These are phyloP conservation scores for Eucalyptus cloeziana DNA, from an alignment of 345 rosid genomes.

Conservation along the genomic window DNA sequence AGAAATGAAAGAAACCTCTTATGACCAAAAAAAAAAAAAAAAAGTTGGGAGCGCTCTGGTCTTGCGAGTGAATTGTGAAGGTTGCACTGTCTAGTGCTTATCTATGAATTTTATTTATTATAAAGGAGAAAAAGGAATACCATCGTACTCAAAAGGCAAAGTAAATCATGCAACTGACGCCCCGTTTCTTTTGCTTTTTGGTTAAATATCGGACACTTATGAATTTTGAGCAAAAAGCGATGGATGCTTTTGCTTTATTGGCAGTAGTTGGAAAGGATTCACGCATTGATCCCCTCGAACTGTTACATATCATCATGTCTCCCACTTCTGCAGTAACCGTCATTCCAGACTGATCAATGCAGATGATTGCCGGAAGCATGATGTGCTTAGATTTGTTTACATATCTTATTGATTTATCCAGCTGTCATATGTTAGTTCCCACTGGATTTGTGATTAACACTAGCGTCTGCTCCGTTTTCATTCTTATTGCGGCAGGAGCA, in stretches of 20 bases:
- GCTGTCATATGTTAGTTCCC: not conserved
- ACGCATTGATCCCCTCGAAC: not conserved
- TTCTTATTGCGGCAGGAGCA: not conserved
- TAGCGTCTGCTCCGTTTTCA: too few relatives aligned
- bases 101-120: too few relatives aligned
- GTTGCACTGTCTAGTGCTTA: not conserved
- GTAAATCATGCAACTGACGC: not conserved
- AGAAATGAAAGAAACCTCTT: too few relatives aligned
- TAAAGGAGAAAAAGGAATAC: not conserved
- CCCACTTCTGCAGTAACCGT: not conserved
- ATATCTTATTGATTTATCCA: not conserved
- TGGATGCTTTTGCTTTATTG: not conserved
- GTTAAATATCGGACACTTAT: not conserved
- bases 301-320: not conserved
- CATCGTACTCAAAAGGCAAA: too few relatives aligned
- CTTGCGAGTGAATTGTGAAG: not conserved
- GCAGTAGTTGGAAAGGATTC: not conserved
- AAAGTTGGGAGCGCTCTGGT: not conserved
- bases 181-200: not conserved
- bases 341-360: not conserved
- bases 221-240: not conserved
- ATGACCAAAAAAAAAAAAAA: too few relatives aligned
- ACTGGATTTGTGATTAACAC: too few relatives aligned
- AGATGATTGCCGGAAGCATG: not conserved
- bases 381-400: not conserved